phyloP scores from a whole-genome alignment of 1,139 yeast genomes.

The Groenewaldozyma auringiensis region DNA sequence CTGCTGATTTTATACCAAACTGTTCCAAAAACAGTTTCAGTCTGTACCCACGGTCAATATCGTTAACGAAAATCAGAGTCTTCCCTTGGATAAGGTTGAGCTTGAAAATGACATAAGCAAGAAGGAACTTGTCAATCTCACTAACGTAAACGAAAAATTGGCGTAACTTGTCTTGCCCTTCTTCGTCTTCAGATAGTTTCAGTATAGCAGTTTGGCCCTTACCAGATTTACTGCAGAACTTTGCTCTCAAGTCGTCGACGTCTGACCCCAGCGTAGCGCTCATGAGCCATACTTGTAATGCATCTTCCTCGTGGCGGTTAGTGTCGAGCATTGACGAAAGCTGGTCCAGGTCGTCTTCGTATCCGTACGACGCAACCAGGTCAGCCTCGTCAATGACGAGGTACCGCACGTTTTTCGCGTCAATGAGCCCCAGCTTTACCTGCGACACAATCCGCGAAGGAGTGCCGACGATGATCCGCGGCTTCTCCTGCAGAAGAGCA shows the following conservation, averaged over 20 bases:
- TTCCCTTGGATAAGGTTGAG: slow-evolving; percentile 85
- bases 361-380: slow-evolving; percentile 81
- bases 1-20: slow-evolving; percentile 84
- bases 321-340: slow-evolving; percentile 48
- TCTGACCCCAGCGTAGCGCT: slow-evolving; percentile 94
- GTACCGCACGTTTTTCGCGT: slow-evolving; percentile 46
- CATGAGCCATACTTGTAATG: slow-evolving; percentile 86
- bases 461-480: slow-evolving; percentile 79
- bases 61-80: slow-evolving; percentile 83
- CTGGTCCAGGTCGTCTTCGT: slow-evolving; percentile 69
- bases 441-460: slow-evolving; percentile 67
- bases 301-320: slow-evolving; percentile 35
- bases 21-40: slow-evolving; percentile 86
- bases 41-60: slow-evolving; percentile 92
- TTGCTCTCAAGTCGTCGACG: slow-evolving; percentile 61
- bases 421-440: slow-evolving; percentile 31
- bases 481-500: slow-evolving; percentile 59
- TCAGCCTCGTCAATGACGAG: slow-evolving; percentile 92
- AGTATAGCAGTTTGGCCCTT: slow-evolving; percentile 62
- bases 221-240: slow-evolving; percentile 52
- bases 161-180: slow-evolving; percentile 46
- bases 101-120: slow-evolving; percentile 88
- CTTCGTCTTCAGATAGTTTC: slow-evolving; percentile 47
- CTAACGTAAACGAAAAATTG: slow-evolving; percentile 83
- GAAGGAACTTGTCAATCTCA: slow-evolving; percentile 86